Evolutionary conservation across 768 basidiomycete species (phyloP).

Genomic region (Paxillus rubicundulus): DNA sequence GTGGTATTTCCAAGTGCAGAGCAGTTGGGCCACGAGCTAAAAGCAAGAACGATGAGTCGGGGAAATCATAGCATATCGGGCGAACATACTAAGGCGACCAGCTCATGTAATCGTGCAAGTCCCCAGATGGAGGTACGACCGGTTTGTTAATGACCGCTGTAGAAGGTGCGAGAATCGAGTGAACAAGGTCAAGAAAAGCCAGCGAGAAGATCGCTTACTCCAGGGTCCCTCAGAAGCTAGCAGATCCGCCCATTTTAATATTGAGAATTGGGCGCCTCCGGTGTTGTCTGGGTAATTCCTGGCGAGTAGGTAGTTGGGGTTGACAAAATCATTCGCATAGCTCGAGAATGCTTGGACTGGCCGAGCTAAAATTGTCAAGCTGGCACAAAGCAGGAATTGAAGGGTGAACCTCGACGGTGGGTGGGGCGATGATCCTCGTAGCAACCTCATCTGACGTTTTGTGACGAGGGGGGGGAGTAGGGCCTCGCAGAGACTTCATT

Average conservation of each 20-base stretch:
- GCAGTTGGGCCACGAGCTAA: constrained; percentile 65
- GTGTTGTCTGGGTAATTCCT: constrained; percentile 43
- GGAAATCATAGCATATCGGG: neutral
- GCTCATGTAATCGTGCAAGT: constrained; percentile 64
- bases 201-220: constrained; percentile 39
- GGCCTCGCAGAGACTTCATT: neutral
- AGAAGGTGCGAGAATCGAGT: neutral
- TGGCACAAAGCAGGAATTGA: neutral
- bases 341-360: constrained; percentile 26
- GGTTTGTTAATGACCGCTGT: constrained; percentile 50
- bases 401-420: neutral
- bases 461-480: neutral
- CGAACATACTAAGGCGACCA: constrained; percentile 64
- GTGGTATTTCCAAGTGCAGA: constrained; percentile 56
- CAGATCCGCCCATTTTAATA: constrained; percentile 46
- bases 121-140: constrained; percentile 47
- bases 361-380: neutral
- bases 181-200: neutral
- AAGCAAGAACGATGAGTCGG: neutral
- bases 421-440: neutral
- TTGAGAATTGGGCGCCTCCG: constrained; percentile 43
- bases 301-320: constrained; percentile 47
- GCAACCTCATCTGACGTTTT: neutral
- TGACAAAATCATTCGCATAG: constrained; percentile 57
- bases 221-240: constrained; percentile 49